Base-by-base conservation (phyloP, 2,329 filamentous ascomycete species). In the Sclerotinia trifoliorum region DNA sequence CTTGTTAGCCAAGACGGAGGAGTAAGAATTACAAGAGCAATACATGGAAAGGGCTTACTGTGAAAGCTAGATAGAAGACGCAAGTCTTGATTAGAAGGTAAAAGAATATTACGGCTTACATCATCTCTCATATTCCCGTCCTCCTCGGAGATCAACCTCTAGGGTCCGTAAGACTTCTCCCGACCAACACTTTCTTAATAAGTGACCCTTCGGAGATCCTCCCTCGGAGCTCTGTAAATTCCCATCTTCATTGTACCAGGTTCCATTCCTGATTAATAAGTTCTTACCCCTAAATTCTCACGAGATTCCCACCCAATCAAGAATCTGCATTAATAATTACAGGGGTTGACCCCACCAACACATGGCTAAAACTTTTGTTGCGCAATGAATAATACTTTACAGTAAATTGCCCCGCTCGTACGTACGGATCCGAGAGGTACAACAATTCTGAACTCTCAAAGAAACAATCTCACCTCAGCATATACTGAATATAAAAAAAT, bases 1-100 rank as follows among this genome's bases (percentile, higher is more conserved):
- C 82, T 66, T 95, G 46, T 65, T 75, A 29, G 70, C 73, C 32
- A 70, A 63, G 55, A 65, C 26, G 44, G 69, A 71, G 35, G 71
- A 74, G 15, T 63, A 62, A 64, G 54, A 32, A 51, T 57, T 65
- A 61, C 24, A 24, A 54, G 49, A 46, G 48, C 42, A 62, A 46
- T 24, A 32, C 35, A 52, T 44, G 21, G 24, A 7, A 19, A 15
- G 52, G 51, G 26, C 56, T 63, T 51, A 46, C 32, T 26, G 17
- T 62, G 52, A n/a, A 67, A 35, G 26, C 35, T 48, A 32, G 58
- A 62, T 63, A 63, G 56, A 46, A 63, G 65, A 63, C 56, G 56
- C 65, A 67, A 67, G 65, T 67, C 57, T 39, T 51, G 65, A n/a
- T 46, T 49, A 51, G 44, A 62, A 24, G 48, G 2, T 39, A 49